Evolutionary conservation across 2,329 filamentous ascomycete species (phyloP).

Genomic region (Ophiostoma triangulosporum): DNA sequence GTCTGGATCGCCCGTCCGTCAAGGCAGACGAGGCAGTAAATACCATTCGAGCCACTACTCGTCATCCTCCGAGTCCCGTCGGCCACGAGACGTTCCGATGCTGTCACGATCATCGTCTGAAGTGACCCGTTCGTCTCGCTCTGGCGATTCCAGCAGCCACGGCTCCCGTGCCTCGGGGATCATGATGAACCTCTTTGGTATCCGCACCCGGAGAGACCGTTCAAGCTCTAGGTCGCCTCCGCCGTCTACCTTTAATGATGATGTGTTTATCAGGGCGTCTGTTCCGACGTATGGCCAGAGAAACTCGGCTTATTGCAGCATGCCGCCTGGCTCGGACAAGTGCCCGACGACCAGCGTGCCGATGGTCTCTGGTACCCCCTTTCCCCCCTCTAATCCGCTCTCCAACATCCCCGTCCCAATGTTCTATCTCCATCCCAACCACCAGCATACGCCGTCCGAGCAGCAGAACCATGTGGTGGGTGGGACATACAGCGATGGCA

Average conservation of each 20-base stretch:
- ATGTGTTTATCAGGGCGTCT: background rate
- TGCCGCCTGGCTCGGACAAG: background rate
- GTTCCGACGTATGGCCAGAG: background rate
- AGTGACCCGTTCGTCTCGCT: background rate
- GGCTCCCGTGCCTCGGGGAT: constrained; percentile 3
- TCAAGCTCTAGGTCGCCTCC: background rate
- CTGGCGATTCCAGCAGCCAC: background rate
- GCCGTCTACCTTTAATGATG: background rate
- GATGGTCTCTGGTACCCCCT: background rate
- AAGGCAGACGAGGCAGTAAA: background rate
- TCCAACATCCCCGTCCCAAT: background rate
- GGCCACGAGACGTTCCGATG: background rate
- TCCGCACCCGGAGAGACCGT: constrained; percentile 2
- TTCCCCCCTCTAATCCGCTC: background rate
- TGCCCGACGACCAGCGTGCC: background rate
- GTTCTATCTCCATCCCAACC: background rate
- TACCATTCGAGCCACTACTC: background rate
- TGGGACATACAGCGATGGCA: background rate
- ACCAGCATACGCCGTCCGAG: background rate
- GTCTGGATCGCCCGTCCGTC: background rate
- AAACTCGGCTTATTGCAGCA: background rate
- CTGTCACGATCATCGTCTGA: background rate
- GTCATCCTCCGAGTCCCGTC: background rate
- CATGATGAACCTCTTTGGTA: constrained; percentile 7
- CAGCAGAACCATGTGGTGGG: background rate